These are phyloP conservation scores for Manihot esculenta DNA, from an alignment of 441 rosid genomes.

Conservation along the genomic window DNA sequence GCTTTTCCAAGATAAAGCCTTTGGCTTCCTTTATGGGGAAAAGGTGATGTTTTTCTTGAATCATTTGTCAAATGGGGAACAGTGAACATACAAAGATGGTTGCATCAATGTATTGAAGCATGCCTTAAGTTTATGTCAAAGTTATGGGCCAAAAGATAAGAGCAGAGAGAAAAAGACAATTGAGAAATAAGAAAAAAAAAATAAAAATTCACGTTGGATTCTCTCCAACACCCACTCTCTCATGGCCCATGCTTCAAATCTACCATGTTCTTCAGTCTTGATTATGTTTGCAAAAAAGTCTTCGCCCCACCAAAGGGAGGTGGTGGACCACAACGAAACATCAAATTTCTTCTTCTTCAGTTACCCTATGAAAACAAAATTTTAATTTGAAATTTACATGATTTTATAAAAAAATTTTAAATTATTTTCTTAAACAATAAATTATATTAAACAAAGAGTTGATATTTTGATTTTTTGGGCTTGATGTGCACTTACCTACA, in stretches of 20 bases:
- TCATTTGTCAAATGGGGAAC: conserved; percentile 9
- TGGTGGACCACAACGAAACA: conserved; percentile 4
- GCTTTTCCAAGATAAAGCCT: conserved; percentile 32
- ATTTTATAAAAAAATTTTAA: no score
- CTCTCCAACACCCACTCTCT: conserved; percentile 13
- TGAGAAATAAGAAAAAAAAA: conserved; percentile 12
- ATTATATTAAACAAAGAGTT: no score
- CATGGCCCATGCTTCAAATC: conserved; percentile 15
- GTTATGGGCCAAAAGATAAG: conserved; percentile 21
- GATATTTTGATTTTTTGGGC: neutral
- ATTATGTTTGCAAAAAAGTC: neutral
- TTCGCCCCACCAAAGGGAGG: neutral
- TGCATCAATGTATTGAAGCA: conserved; percentile 21
- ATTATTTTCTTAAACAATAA: no score
- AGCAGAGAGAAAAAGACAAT: conserved; percentile 15
- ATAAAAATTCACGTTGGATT: conserved; percentile 47
- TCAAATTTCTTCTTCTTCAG: neutral
- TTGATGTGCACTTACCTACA: neutral
- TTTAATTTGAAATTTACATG: no score
- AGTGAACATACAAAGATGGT: neutral
- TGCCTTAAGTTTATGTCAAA: conserved; percentile 20
- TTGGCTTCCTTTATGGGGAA: conserved; percentile 16
- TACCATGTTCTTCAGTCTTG: conserved; percentile 10
- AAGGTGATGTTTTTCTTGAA: conserved; percentile 22
- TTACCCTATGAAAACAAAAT: no score